phyloP scores from a whole-genome alignment of 106 monocot species.

The Platanthera guangdongensis region DNA sequence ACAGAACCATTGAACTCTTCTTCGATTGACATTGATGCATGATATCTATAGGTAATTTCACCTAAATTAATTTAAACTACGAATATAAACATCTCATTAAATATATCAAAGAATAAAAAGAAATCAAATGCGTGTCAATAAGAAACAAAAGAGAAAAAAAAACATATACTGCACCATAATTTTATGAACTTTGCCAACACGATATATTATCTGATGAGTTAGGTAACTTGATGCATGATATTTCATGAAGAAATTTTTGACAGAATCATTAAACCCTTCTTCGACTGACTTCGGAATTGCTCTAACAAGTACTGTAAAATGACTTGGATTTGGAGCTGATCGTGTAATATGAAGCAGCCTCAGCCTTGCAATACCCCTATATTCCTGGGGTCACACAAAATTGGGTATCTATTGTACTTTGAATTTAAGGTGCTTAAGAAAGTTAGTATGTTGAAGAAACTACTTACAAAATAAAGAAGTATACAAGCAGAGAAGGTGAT shows the following conservation, averaged over 20 bases:
- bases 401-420: not conserved
- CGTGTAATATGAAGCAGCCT: slow-evolving; percentile 56
- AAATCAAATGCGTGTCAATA: not conserved
- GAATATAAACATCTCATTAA: not conserved
- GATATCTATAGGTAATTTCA: not conserved
- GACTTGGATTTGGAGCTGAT: slow-evolving; percentile 58
- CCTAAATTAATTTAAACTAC: not conserved
- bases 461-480: slow-evolving; percentile 58
- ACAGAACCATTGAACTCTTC: slow-evolving; percentile 51
- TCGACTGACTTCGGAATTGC: slow-evolving; percentile 60
- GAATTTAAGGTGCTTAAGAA: not conserved
- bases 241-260: slow-evolving; percentile 68
- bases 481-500: slow-evolving; percentile 47
- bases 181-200: slow-evolving; percentile 79
- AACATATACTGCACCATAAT: slow-evolving; percentile 55
- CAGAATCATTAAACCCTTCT: slow-evolving; percentile 45
- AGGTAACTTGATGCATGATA: slow-evolving; percentile 79
- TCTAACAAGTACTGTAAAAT: slow-evolving; percentile 89
- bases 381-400: slow-evolving; percentile 50
- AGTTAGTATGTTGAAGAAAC: not conserved
- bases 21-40: slow-evolving; percentile 31
- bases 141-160: not conserved
- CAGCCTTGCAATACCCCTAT: slow-evolving; percentile 66
- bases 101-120: not conserved
- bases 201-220: slow-evolving; percentile 84